Conservation (phyloP, 1,284 basidiomycete species). For the Puccinia polysora region DNA sequence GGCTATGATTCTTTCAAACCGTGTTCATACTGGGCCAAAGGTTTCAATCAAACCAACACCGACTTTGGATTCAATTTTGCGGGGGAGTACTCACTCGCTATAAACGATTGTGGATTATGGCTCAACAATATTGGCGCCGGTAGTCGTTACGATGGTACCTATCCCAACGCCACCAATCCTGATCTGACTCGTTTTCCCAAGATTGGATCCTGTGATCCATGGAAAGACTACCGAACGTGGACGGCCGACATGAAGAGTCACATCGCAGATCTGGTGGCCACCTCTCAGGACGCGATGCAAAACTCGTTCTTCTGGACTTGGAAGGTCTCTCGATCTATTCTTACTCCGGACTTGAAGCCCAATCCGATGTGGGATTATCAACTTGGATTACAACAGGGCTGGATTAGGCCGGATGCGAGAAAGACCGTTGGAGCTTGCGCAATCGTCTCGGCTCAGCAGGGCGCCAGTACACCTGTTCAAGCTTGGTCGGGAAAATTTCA, state of each 20-base stretch:
- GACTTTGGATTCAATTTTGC: slow-evolving; percentile 51
- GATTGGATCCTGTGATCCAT: slow-evolving; percentile 3
- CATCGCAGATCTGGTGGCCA: slow-evolving; percentile 38
- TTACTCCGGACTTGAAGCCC: slow-evolving; percentile 26
- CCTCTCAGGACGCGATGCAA: slow-evolving; percentile 36
- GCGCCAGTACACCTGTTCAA: too few species aligned
- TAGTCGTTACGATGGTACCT: slow-evolving; percentile 41
- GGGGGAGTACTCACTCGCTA: slow-evolving; percentile 50
- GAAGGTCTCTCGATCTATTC: slow-evolving; percentile 40
- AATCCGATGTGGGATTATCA: slow-evolving; percentile 44
- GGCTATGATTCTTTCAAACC: slow-evolving; percentile 46
- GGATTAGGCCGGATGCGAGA: too few species aligned
- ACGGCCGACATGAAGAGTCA: slow-evolving; percentile 28
- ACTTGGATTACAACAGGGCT: slow-evolving; percentile 24
- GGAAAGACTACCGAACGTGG: slow-evolving; percentile 41
- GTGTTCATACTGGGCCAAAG: slow-evolving; percentile 48
- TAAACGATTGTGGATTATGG: slow-evolving; percentile 43
- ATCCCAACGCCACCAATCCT: slow-evolving; percentile 28
- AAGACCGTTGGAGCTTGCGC: neutral
- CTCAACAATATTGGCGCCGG: slow-evolving; percentile 42
- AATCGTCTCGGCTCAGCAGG: neutral
- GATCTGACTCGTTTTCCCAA: neutral
- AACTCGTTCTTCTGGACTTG: slow-evolving; percentile 45
- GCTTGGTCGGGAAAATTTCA: too few species aligned
- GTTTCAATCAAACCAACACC: slow-evolving; percentile 47